Evolutionary conservation across 2,329 filamentous ascomycete species (phyloP).

Genomic region (Trichoderma breve): DNA sequence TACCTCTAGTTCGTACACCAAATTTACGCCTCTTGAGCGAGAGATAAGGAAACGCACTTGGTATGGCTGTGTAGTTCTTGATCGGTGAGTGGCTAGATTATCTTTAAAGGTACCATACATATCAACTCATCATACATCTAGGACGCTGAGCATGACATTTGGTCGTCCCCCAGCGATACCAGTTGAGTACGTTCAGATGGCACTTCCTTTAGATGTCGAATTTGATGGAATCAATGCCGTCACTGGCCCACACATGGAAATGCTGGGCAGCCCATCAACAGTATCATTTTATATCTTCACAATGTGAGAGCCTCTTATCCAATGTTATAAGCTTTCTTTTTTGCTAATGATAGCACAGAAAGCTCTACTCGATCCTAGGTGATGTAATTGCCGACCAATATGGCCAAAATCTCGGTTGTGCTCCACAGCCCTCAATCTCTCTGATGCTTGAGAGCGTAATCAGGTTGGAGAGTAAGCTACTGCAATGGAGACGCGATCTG

Average conservation of each 20-base stretch:
- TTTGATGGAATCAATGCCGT: background rate
- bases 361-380: background rate
- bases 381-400: background rate
- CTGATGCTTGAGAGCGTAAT: slow-evolving; percentile 4
- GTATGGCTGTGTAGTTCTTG: slow-evolving; percentile 11
- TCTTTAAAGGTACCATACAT: too few relatives aligned
- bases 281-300: slow-evolving; percentile 6
- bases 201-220: background rate
- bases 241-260: background rate
- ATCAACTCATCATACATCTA: background rate
- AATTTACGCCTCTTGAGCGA: background rate
- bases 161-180: slow-evolving; percentile 10
- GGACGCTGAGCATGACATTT: slow-evolving; percentile 9
- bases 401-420: slow-evolving; percentile 8
- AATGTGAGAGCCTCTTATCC: background rate
- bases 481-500: background rate
- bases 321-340: background rate
- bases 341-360: background rate
- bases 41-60: slow-evolving; percentile 8
- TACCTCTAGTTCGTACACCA: background rate
- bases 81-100: background rate
- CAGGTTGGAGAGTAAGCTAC: background rate
- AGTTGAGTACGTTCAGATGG: background rate
- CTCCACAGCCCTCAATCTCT: background rate
- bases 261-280: background rate